Base-by-base conservation (phyloP, 495 filamentous ascomycete species). In the Aspergillus homomorphus region DNA sequence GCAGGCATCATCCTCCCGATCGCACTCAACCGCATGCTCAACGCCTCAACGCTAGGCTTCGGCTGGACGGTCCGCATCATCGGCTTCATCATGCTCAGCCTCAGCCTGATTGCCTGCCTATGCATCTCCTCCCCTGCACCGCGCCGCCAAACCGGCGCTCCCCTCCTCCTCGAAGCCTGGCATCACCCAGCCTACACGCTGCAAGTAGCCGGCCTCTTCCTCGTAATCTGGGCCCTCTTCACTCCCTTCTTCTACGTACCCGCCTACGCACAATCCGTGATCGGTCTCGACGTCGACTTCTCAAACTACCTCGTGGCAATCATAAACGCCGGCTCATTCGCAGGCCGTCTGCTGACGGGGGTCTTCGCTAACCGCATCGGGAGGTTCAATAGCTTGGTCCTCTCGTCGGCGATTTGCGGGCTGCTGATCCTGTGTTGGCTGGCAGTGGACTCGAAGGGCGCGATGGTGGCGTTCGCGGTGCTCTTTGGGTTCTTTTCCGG, bases 31-130 rank as follows among this genome's bases (percentile, higher is more conserved):
- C 51, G 53, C 9, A 64, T 77, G 51, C 52, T 71, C 21, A 46
- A 68, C 20, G 28, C 45, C 22, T 54, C 57, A 7, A 52, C 41
- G 3, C 49, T 64, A 16, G 54, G 60, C 0, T 90, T 90, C 66
- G 69, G 74, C 1, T 87, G 86, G 87, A 82, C 87, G 1, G 78
- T 89, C 15, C 75, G 88, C 41, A 71, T 80, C 7, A 69, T 88
- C 49, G 89, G 80, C 1, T 86, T 89, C 67, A 76, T 90, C 44
- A 80, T 82, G 62, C 62, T 87, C 0, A 72, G 58, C 0, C 69
- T 73, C 8, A 64, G 82, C 44, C 45, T 55, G 0, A 64, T 81
- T 14, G 71, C 80, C 44, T 66, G 67, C 48, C 7, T 79, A 1
- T 55, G 69, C 10, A 58, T 84, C 8, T 33, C 23, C 15, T 44